Evolutionary conservation across 495 filamentous ascomycete species (phyloP), one percentile per base, ranked within the genome.

Genomic region (Thermothielavioides terrestris): DNA sequence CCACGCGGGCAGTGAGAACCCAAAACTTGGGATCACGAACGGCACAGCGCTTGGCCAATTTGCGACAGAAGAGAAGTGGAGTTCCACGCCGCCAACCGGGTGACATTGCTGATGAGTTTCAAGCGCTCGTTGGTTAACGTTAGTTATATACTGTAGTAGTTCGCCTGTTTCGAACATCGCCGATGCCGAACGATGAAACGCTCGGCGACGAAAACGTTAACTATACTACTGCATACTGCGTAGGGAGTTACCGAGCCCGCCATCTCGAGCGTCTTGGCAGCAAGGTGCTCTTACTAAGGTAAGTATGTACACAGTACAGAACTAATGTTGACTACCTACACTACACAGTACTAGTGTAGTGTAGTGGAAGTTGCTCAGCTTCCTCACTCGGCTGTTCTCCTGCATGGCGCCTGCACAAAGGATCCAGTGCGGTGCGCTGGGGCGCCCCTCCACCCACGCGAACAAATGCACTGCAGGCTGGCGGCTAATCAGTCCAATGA

Each of bases 401-500:
- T 40, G 46, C 35, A 34, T 27, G 37, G 46, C 46, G 27, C 21
- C 37, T 34, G 37, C 21, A 23, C 22, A 30, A 12, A 38, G 9
- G 20, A 11, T 12, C n/a, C 3, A 17, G 38, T 23, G 28, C 6
- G 43, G 30, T 42, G 34, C 30, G 39, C 18, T 43, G 49, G 31
- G 3, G 34, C 39, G 23, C 18, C 32, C n/a, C n/a, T n/a, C n/a
- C n/a, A n/a, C n/a, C n/a, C n/a, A n/a, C n/a, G n/a, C n/a, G n/a
- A n/a, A n/a, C n/a, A n/a, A n/a, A 31, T 49, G 23, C 26, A 21
- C 42, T 58, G 55, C 58, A 53, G 32, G 47, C 41, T 43, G 52
- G 58, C 58, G 58, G 52, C 58, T 58, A 61, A 58, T 28, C n/a
- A 11, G 17, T 15, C 55, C 58, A 55, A 61, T 61, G 22, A 21